These are phyloP conservation scores for Mycena citricolor DNA, from an alignment of 1,284 basidiomycete species.

Conservation along the genomic window DNA sequence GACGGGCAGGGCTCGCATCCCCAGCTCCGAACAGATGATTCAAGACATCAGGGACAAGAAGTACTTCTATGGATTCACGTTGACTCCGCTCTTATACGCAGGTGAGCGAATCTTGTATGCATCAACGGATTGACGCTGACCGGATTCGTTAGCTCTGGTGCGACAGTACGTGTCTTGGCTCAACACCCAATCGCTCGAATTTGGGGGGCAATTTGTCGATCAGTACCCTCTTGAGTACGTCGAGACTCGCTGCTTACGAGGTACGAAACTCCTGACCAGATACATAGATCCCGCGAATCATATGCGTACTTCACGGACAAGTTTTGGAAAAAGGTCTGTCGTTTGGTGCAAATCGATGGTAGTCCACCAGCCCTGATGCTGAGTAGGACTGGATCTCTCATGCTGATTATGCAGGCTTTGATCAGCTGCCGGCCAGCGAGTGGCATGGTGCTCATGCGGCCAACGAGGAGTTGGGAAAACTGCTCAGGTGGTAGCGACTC, in stretches of 20 bases:
- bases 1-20: conserved; percentile 24
- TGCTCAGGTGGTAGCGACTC: too few relatives aligned
- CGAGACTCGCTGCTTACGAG: neutral
- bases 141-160: conserved; percentile 17
- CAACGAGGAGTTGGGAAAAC: too few relatives aligned
- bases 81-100: conserved; percentile 24
- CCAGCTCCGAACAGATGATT: conserved; percentile 21
- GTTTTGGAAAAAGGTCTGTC: conserved; percentile 15
- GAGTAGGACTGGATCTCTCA: conserved; percentile 16
- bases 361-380: neutral
- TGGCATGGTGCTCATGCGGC: too few relatives aligned
- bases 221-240: conserved; percentile 25
- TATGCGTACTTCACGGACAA: conserved; percentile 19
- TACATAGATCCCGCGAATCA: conserved; percentile 17
- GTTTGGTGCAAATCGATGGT: neutral
- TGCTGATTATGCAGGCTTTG: conserved; percentile 22
- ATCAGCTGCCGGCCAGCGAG: conserved; percentile 22
- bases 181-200: conserved; percentile 28
- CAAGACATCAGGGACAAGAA: conserved; percentile 17
- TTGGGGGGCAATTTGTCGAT: conserved; percentile 26
- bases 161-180: conserved; percentile 28
- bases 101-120: conserved; percentile 1
- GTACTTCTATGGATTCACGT: conserved; percentile 22
- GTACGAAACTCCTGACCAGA: neutral
- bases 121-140: neutral